Evolutionary conservation across 495 filamentous ascomycete genomes (phyloP), one percentile per base, ranked within the genome.

Genomic region (Aspergillus funiculosus): DNA sequence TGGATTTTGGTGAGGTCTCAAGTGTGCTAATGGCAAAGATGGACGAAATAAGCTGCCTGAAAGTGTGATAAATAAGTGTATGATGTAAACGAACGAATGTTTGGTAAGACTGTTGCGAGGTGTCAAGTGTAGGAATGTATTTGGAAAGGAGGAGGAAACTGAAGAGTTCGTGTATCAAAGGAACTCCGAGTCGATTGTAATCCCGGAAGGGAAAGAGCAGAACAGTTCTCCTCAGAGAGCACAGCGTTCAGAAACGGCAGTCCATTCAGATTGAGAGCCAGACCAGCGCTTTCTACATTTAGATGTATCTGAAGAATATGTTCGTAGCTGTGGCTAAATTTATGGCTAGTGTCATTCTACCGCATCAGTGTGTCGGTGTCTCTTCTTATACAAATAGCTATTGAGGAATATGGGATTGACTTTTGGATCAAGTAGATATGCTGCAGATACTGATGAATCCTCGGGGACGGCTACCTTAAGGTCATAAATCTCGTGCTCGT

Each of bases 401-500:
- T n/a, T 5, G n/a, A n/a, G n/a, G n/a, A n/a, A 6, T 30, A 30
- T 30, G 28, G 28, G 14, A 5, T 7, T 19, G 4, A 38, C 29
- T 35, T 35, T 27, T 31, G 32, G 27, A 13, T 37, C 30, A 19
- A 31, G 24, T 2, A 45, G 42, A 21, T 34, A 32, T 11, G 13
- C 8, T 14, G 14, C 25, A 2, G 26, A 17, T 26, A 11, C 9
- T 20, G 31, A 36, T 5, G 31, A 27, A 11, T 43, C 28, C 13
- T 45, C 31, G 31, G 11, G n/a, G 15, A 10, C 5, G 26, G 52
- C 19, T 35, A 73, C 72, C 55, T 65, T 76, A 11, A 79, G 45
- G 32, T 82, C 71, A 35, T 80, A 81, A 32, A 77, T 61, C 56
- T 83, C 78, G 25, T 69, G 63, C 53, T 81, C 76, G 43, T 76